Conservation (phyloP, 352 stramenopile species). For the Globisporangium uncinulatum region DNA sequence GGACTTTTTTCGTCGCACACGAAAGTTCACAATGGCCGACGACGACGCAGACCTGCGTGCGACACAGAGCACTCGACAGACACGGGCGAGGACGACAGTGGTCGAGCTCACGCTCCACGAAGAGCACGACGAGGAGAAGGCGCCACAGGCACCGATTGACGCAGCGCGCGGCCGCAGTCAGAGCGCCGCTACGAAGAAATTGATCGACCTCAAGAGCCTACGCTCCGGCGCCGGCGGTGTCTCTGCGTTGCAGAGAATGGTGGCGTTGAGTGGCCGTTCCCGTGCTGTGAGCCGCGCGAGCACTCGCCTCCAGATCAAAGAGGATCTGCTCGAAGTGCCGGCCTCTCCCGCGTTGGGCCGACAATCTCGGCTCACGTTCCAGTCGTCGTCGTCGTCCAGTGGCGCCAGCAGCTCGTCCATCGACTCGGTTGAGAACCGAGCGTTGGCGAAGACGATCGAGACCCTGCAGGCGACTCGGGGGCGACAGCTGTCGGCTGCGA, state of each 20-base stretch:
- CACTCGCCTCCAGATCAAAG: slow-evolving; percentile 8
- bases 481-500: background rate
- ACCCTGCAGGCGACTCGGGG: background rate
- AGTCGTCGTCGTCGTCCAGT: slow-evolving; percentile 3
- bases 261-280: background rate
- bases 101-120: slow-evolving; percentile 24
- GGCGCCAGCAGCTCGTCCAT: slow-evolving; percentile 3
- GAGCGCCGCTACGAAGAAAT: slow-evolving; percentile 18
- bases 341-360: slow-evolving; percentile 1
- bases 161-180: slow-evolving; percentile 7
- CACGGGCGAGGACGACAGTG: slow-evolving; percentile 25
- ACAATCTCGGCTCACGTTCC: slow-evolving; percentile 7
- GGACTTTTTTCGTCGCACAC: slow-evolving; percentile 42
- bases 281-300: slow-evolving; percentile 2
- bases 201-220: slow-evolving; percentile 28
- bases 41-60: slow-evolving; percentile 16
- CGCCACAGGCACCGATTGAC: background rate
- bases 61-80: slow-evolving; percentile 13
- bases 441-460: slow-evolving; percentile 12
- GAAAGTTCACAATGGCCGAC: slow-evolving; percentile 14
- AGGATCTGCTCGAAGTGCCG: slow-evolving; percentile 18
- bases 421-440: slow-evolving; percentile 6
- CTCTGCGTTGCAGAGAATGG: slow-evolving; percentile 10
- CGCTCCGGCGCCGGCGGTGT: slow-evolving; percentile 11
- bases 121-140: slow-evolving; percentile 7